A percentile compares a stretch with the other conserved stretches of the same genome.
These are phyloP conservation scores for Scutellaria barbata DNA, from an alignment of 257 asterid species.

Conservation along the genomic window DNA sequence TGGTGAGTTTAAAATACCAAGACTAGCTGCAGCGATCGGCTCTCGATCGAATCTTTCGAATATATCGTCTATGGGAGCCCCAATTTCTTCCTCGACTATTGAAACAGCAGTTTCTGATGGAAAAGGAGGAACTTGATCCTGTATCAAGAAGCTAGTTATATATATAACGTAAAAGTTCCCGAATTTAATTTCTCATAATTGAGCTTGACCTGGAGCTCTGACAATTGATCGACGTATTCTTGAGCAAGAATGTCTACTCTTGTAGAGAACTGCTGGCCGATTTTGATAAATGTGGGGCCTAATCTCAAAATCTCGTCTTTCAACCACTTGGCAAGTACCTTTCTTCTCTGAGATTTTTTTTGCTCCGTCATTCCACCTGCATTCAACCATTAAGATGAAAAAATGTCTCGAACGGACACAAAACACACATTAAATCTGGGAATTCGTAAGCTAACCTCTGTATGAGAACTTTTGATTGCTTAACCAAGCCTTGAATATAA, in stretches of 20 bases:
- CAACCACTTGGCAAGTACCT: constrained; percentile 91
- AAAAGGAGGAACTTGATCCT: constrained; percentile 98
- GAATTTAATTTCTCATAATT: not conserved
- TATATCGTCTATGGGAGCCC: constrained; percentile 57
- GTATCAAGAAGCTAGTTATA: constrained; percentile 26
- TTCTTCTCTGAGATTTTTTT: constrained; percentile 74
- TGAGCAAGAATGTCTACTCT: constrained; percentile 99
- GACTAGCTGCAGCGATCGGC: constrained; percentile 97
- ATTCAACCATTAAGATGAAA: not conserved
- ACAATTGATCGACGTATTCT: constrained; percentile 93
- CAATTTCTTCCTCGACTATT: constrained; percentile 87
- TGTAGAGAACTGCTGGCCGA: constrained; percentile 98
- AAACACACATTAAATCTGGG: too few relatives aligned
- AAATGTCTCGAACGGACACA: not conserved
- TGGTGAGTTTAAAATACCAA: constrained; percentile 53
- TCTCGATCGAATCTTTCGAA: constrained; percentile 81
- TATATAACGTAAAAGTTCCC: not conserved
- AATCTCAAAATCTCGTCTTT: constrained; percentile 87
- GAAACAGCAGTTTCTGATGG: constrained; percentile 82
- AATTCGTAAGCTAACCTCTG: constrained; percentile 57
- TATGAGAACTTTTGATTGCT: constrained; percentile 85
- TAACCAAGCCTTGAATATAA: constrained; percentile 82
- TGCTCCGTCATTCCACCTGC: constrained; percentile 91
- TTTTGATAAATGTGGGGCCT: constrained; percentile 97
- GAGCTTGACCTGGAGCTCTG: constrained; percentile 88